Evolutionary conservation across 2,329 filamentous ascomycete genomes (phyloP), one percentile per base, ranked within the genome.

Genomic region (Fusarium coicis): DNA sequence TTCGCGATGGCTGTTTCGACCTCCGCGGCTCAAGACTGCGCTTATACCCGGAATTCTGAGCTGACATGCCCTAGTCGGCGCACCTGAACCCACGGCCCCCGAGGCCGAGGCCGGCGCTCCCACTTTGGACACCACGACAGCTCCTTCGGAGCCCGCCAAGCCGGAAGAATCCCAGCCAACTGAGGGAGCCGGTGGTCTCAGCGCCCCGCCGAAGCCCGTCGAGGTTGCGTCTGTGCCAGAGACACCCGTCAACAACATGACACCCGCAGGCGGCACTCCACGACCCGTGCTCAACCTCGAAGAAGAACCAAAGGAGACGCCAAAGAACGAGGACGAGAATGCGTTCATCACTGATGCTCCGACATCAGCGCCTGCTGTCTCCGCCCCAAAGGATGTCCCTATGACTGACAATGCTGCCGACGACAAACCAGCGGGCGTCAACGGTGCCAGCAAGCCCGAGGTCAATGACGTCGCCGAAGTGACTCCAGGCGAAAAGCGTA

Each of bases 401-500:
- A 67, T 72, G 72, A 52, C 57, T 16, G 68, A 72, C 47, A 66
- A 60, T 30, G 54, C 71, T 36, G 57, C 68, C 12, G 67, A 68
- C 39, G 68, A 67, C 39, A 58, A 63, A 42, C 39, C 63, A 36
- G 61, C 60, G 18, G 69, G 55, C 19, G 53, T 70, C 57, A 79
- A 77, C 63, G 77, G 73, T 57, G 40, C 63, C 10, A 53, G 36
- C 63, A 71, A 78, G 61, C 26, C 65, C 7, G 59, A 65, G 21
- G 53, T 66, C 57, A 77, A 72, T 62, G 74, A 73, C 30, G 44
- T 64, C 19, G 44, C 37, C 30, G 69, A 78, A 23, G 74, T 63
- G 16, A 58, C 66, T 10, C 74, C 71, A 3, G 78, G 79, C 39
- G 79, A 80, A 52, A 84, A 84, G 76, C 81, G 85, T 74, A 87